These are phyloP conservation scores for Apophysomyces sp. DNA, from an alignment of 371 early-diverging fungal species.

Conservation along the genomic window DNA sequence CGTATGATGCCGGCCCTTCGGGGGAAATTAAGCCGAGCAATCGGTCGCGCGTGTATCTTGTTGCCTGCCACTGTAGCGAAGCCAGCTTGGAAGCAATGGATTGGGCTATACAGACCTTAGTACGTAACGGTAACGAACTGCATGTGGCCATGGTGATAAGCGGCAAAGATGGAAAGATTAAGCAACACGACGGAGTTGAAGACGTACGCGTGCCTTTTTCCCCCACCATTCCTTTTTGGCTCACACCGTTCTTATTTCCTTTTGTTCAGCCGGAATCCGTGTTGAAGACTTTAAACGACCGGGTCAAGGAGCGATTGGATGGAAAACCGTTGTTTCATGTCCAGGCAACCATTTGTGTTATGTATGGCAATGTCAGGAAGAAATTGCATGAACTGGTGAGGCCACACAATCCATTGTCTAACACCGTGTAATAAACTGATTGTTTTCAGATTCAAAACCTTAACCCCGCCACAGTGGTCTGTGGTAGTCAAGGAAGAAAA, in stretches of 20 bases:
- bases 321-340: not conserved
- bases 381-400: slow-evolving; percentile 39
- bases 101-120: slow-evolving; percentile 59
- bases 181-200: not conserved
- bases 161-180: slow-evolving; percentile 10
- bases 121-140: slow-evolving; percentile 55
- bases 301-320: slow-evolving; percentile 11
- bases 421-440: not conserved
- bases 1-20: not conserved
- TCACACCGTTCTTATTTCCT: too few relatives aligned
- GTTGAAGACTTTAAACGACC: slow-evolving; percentile 27
- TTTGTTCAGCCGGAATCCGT: slow-evolving; percentile 25
- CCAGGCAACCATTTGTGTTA: slow-evolving; percentile 23
- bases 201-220: not conserved
- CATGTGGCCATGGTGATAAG: slow-evolving; percentile 54
- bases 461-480: slow-evolving; percentile 54
- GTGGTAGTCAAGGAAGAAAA: slow-evolving; percentile 54
- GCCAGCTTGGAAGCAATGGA: slow-evolving; percentile 47
- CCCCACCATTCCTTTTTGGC: too few relatives aligned
- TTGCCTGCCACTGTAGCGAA: slow-evolving; percentile 46
- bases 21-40: not conserved
- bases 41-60: slow-evolving; percentile 25
- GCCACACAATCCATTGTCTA: not conserved
- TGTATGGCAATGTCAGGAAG: slow-evolving; percentile 53
- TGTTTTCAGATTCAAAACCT: slow-evolving; percentile 46